Conservation (phyloP, 345 rosid species). For the Acer saccharum region DNA sequence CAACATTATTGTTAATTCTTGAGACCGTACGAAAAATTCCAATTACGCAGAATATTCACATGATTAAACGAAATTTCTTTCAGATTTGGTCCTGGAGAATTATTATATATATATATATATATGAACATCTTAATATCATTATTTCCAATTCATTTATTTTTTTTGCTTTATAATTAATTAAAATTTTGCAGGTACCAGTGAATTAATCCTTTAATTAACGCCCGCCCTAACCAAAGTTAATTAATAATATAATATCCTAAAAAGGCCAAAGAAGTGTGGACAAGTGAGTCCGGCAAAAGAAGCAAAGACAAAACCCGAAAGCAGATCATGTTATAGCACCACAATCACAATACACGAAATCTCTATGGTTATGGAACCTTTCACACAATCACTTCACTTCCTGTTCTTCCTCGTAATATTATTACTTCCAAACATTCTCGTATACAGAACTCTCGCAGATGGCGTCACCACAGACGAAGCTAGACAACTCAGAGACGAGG, state of each 20-base stretch:
- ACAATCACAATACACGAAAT: neutral
- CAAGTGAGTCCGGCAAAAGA: neutral
- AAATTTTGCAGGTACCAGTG: too few relatives aligned
- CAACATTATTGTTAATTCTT: too few relatives aligned
- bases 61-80: too few relatives aligned
- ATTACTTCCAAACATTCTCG: slow-evolving; percentile 20
- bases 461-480: slow-evolving; percentile 80
- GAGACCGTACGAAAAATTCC: too few relatives aligned
- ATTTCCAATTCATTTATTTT: too few relatives aligned
- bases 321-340: neutral
- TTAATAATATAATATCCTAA: neutral
- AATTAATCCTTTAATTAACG: neutral
- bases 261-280: neutral
- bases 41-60: too few relatives aligned
- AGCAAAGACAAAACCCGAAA: neutral
- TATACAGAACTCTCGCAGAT: slow-evolving; percentile 47
- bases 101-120: too few relatives aligned
- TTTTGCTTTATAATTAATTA: neutral
- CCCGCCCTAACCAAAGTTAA: neutral
- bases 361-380: slow-evolving; percentile 12
- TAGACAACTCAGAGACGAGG: slow-evolving; percentile 89
- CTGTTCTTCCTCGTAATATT: slow-evolving; percentile 35
- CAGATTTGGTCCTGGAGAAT: too few relatives aligned
- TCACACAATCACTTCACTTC: slow-evolving; percentile 13
- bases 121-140: too few relatives aligned